phyloP scores from a whole-genome alignment of 2,329 filamentous ascomycete genomes.

The Allantophomopsis lycopodina region DNA sequence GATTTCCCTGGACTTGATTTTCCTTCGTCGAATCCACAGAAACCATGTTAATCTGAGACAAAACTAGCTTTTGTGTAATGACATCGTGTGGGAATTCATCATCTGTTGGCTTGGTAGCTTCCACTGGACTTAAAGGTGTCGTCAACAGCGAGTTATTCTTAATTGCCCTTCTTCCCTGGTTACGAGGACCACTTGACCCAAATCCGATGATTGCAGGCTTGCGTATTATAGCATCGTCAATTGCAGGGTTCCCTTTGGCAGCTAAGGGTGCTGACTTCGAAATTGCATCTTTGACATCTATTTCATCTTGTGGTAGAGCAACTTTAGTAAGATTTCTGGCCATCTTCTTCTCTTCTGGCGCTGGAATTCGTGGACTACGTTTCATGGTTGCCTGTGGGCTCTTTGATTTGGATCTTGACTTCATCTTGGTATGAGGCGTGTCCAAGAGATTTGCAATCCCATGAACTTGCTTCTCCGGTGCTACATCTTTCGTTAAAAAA shows the following conservation, averaged over 20 bases:
- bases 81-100: background rate
- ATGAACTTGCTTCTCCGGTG: too few relatives aligned
- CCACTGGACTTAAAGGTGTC: background rate
- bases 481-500: too few relatives aligned
- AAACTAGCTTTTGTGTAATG: background rate
- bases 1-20: background rate
- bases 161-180: background rate
- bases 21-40: background rate
- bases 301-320: background rate
- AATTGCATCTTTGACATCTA: background rate
- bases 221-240: background rate
- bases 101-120: background rate
- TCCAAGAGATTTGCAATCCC: too few relatives aligned
- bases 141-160: background rate
- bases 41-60: too few relatives aligned
- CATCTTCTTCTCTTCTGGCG: background rate
- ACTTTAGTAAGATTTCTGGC: background rate
- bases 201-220: conserved; percentile 1
- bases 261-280: too few relatives aligned
- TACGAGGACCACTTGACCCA: background rate
- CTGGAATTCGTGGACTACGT: background rate
- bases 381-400: background rate
- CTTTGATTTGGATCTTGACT: background rate
- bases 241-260: background rate
- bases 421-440: too few relatives aligned